Evolutionary conservation across 2,329 filamentous ascomycete species (phyloP), one percentile per base, ranked within the genome.

Genomic region (Hypomyces perniciosus): DNA sequence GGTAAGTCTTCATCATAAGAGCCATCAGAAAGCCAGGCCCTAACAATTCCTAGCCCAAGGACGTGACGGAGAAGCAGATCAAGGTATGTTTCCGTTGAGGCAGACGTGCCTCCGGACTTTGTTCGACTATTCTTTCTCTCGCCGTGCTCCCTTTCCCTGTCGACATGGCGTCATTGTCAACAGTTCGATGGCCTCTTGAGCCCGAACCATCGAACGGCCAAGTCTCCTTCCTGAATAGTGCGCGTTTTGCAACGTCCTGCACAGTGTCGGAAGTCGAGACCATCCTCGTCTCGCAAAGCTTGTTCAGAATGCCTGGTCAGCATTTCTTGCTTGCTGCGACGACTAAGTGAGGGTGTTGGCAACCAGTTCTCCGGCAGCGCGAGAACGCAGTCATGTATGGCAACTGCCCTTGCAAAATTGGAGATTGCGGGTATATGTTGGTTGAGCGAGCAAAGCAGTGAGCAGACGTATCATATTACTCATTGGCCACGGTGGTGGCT

Each of bases 31-130:
- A 37, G 8, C n/a, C 33, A 20, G 42, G 55, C 42, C 44, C 79
- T 86, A 75, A 87, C 71, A 29, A 46, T 28, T 13, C 50, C 33
- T 61, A 97, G 90, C 93, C 93, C 71, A 85, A 86, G 78, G 93
- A 99, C 84, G 90, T 99, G 73, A 89, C 84, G 75, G 92, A 97
- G 81, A 78, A 77, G 77, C 89, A 95, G 85, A 95, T 99, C 78
- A 97, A 99, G 93, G 93, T 99, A 99, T 95, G 93, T 99, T 90
- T 87, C 90, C 84, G 79, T 82, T 86, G 78, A 85, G 85, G 84
- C 81, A 74, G 67, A 72, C 69, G 72, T 67, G 73, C 77, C 83
- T 77, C 80, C 70, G 82, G 83, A 82, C 79, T 85, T 83, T 79
- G 74, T 79, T 86, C 83, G 83, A 80, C 81, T 20, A 76, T 71